Evolutionary conservation across 2,329 filamentous ascomycete species (phyloP), one percentile per base, ranked within the genome.

Genomic region (Talaromyces sp.): DNA sequence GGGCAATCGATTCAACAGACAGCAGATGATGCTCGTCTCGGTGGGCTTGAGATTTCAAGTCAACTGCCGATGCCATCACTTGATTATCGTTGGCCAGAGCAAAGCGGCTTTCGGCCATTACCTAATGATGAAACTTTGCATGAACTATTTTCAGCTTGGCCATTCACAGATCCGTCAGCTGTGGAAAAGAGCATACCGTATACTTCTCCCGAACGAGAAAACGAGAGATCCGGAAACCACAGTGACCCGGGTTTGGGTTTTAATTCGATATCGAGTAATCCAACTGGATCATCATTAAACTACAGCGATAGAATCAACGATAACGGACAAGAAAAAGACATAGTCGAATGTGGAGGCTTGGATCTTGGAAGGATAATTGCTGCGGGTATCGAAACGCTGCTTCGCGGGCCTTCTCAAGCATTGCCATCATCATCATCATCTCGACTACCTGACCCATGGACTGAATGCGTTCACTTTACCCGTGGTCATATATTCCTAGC

Each of bases 321-420:
- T 13, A 24, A 14, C 19, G 22, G 45, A 49, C 19, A 31, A 31
- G 27, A 49, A 24, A 22, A 24, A 7, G 45, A 49, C 3, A 14
- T 10, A 24, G 13, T 24, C 10, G 33, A 16, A 14, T 35, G 16
- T 39, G 52, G 61, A n/a, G 72, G 71, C 5, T 69, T 77, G 47
- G 60, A 72, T 35, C 24, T 74, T 7, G 47, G 66, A 3, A 66
- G 70, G 11, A 52, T 73, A 19, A 63, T 69, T 37, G 47, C 60
- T n/a, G 58, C 58, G 37, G 58, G 58, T 33, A 22, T 60, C 43
- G 39, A 60, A 60, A 35, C 43, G 8, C 24, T 60, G 9, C 31
- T 47, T 37, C 31, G 3, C 31, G 39, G 16, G 16, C 33, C 58
- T 49, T 37, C 41, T 47, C 24, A 37, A 3, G 8, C 7, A 35